Evolutionary conservation across 345 rosid species (phyloP), one percentile per base, ranked within the genome.

Genomic region (Eutrema heterophyllum): DNA sequence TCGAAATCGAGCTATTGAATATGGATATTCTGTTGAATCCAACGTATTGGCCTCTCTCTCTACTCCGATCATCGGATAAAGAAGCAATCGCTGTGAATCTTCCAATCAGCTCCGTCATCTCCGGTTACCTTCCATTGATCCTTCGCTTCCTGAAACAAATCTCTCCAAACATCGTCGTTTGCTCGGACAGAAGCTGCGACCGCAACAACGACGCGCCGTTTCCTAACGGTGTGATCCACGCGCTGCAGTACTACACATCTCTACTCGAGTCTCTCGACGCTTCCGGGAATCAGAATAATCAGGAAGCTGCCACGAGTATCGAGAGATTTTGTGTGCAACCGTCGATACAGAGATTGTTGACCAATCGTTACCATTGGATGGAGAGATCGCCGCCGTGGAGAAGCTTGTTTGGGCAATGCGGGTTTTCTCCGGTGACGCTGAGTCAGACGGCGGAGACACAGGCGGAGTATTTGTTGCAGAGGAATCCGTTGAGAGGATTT

Each of bases 371-470:
- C 54, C 84, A 74, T 9, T 78, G 84, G 36, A 83, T 84, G 5
- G 90, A 85, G 46, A 85, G 79, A 71, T 71, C 82, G 0, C 83
- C 81, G 9, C 79, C 83, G 27, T 90, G 97, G 98, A 91, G 84
- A 85, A 85, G 87, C 41, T 73, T 90, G n/a, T 89, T 93, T 74
- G 56, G 80, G 30, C 92, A 91, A 27, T 80, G 78, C 5, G 98
- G 97, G 65, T 86, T 93, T 76, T 54, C 80, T 26, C 88, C 90
- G 53, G 72, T 81, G 76, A 43, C 67, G 14, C 76, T 93, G 70
- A 93, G 98, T 71, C 89, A 87, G 74, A 86, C 86, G 78, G 81
- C 89, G 9, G 98, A 91, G 84, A 80, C 86, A 29, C 97, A 93
- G 49, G 98, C 96, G 21, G 97, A 93, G 65, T 89, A 85, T 68